Evolutionary conservation across 352 stramenopile species (phyloP), one percentile per base, ranked within the genome.

Genomic region (Saprolegnia parasitica): DNA sequence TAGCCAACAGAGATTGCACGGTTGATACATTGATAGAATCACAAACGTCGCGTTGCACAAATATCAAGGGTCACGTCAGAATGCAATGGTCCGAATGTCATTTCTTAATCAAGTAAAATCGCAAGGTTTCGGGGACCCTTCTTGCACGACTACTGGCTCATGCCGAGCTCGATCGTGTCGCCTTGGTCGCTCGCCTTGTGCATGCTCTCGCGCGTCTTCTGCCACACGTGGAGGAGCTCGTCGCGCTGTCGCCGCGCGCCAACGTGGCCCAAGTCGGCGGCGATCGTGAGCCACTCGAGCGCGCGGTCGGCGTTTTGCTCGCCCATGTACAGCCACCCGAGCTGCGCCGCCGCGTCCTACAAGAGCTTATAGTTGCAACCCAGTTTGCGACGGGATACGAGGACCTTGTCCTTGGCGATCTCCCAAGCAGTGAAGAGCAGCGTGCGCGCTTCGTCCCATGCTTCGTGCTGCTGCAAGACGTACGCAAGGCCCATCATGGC

Each of bases 251-350:
- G 42, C 35, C 11, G 18, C 1, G 63, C 63, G 6, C 50, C 50
- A 10, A 42, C 24, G 39, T 70, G 63, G 1, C 63, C 63, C 54
- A 70, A 54, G 39, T 70, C 50, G 10, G 50, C 42, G 4, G 63
- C 63, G 10, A 61, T 56, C 29, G 54, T 50, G 32, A 70, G 35
- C 63, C 63, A 70, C 47, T 70, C 63, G n/a, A 70, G 63, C 26
- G 63, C 63, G 11, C 55, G 54, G 18, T 39, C 21, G 11, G 26
- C 50, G 20, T 70, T 52, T 3, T 10, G 54, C 23, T 70, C 63
- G 39, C 18, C n/a, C 63, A 70, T 62, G 49, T 61, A 70, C 37
- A 62, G 63, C 21, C 35, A 60, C 16, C 63, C 63, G 16, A 70
- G 42, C 23, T 70, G 63, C n/a, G 63, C 63, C 20, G 63, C 63